Evolutionary conservation across 495 filamentous ascomycete species (phyloP).

Genomic region (Penicillium macrosclerotiorum): DNA sequence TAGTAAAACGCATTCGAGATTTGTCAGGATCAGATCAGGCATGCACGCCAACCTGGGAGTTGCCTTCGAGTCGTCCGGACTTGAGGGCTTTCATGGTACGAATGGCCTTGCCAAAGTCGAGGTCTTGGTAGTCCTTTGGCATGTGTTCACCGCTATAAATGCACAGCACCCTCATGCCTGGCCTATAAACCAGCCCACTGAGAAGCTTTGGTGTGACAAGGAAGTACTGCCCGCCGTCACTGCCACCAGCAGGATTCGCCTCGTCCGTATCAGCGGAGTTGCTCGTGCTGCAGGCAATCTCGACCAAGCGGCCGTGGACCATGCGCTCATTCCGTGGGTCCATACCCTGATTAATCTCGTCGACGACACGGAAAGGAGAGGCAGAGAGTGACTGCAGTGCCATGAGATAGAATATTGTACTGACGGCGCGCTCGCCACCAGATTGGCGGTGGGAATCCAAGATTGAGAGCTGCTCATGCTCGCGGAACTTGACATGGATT

Average conservation of each 20-base stretch:
- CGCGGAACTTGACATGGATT: constrained; percentile 90
- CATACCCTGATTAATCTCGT: constrained; percentile 99
- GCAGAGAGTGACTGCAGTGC: constrained; percentile 90
- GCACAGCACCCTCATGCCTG: constrained; percentile 87
- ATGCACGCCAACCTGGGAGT: constrained; percentile 21
- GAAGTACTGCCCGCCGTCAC: constrained; percentile 69
- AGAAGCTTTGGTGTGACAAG: constrained; percentile 98
- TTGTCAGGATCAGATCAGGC: too few relatives aligned
- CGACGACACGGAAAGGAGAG: constrained; percentile 97
- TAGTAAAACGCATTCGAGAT: too few relatives aligned
- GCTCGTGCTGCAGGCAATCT: constrained; percentile 69
- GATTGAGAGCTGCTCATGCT: constrained; percentile 77
- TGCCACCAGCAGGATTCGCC: constrained; percentile 22
- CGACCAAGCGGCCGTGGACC: constrained; percentile 95
- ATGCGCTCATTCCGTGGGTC: constrained; percentile 97
- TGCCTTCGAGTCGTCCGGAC: too few relatives aligned
- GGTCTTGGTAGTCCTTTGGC: constrained; percentile 50
- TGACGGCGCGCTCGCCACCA: constrained; percentile 92
- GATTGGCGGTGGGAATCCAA: constrained; percentile 92
- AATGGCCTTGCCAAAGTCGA: constrained; percentile 35
- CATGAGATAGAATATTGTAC: constrained; percentile 99
- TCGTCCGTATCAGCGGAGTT: constrained; percentile 16
- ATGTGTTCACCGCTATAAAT: constrained; percentile 93
- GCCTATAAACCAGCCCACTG: constrained; percentile 78
- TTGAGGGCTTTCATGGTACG: constrained; percentile 29